Evolutionary conservation across 2,329 filamentous ascomycete genomes (phyloP), one percentile per base, ranked within the genome.

Genomic region (Exophiala phaeomuriformis): DNA sequence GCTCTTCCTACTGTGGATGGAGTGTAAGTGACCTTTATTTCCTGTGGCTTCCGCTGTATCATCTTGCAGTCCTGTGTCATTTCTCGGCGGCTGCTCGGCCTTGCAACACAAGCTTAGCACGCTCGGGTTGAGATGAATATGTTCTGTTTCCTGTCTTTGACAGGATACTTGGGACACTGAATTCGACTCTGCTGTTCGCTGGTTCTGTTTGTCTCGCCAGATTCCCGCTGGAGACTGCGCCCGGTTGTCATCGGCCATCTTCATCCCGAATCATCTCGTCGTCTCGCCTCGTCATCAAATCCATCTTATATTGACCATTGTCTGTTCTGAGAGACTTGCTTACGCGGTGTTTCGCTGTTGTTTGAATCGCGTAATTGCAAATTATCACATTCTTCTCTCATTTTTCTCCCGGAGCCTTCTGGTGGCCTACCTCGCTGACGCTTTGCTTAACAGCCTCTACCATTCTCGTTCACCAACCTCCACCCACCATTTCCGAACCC

Each of bases 381-480:
- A 52, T 60, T 52, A 47, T 42, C 36, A n/a, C 27, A 31, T 8
- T 36, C 32, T 46, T 39, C 35, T 30, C 36, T 37, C 40, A 44
- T 48, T 51, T 49, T 52, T 19, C 19, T 46, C 28, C 48, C 43
- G 33, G 46, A 39, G 43, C 33, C 12, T 9, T 48, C 44, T 41
- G 47, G 51, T 51, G 53, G 48, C 58, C 44, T 43, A 60, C 59
- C 57, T 57, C 61, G 61, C 61, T 63, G 61, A 63, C 61, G 59
- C 52, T 52, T 48, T 55, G 49, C 51, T 47, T 47, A 35, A 47
- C 43, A 63, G 60, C 61, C 49, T 58, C 58, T 47, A 39, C 36
- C 42, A 50, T 55, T 36, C 52, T 57, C 39, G 43, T 49, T 47
- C 56, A 61, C 52, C 51, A 56, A 49, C 49, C 50, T 42, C 57